phyloP scores from a whole-genome alignment of 495 filamentous ascomycete genomes.

The Achaetomiella virescens region DNA sequence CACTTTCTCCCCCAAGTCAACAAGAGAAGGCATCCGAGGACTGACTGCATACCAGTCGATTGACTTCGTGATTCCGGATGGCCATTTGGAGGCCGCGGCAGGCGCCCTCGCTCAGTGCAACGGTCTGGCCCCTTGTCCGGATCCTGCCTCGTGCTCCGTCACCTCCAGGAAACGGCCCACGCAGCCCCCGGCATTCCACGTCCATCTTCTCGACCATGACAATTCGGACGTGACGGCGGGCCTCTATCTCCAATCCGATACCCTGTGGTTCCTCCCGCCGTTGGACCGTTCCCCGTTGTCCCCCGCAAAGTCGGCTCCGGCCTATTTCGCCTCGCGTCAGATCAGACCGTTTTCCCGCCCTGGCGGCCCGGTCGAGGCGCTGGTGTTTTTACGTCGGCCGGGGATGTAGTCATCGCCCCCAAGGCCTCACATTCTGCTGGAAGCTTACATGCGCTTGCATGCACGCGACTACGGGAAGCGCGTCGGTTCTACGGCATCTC shows the following conservation, averaged over 20 bases:
- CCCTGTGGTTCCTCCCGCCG: neutral
- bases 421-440: conserved; percentile 18
- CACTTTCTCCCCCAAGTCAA: no score
- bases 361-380: conserved; percentile 15
- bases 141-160: neutral
- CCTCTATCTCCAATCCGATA: neutral
- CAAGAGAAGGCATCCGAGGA: neutral
- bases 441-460: conserved; percentile 16
- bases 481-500: conserved; percentile 13
- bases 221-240: neutral
- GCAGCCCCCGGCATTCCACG: neutral
- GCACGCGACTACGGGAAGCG: conserved; percentile 17
- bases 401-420: conserved; percentile 9
- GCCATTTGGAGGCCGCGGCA: neutral
- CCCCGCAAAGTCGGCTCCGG: neutral
- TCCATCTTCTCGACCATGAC: neutral
- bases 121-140: neutral
- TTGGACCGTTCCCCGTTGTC: neutral
- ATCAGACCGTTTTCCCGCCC: conserved; percentile 1
- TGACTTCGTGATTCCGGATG: neutral
- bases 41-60: neutral
- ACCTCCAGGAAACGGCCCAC: neutral
- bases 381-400: conserved; percentile 13
- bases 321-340: neutral
- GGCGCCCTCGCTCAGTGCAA: neutral